phyloP scores from a whole-genome alignment of 2,329 filamentous ascomycete species.

The Amphichorda felina region DNA sequence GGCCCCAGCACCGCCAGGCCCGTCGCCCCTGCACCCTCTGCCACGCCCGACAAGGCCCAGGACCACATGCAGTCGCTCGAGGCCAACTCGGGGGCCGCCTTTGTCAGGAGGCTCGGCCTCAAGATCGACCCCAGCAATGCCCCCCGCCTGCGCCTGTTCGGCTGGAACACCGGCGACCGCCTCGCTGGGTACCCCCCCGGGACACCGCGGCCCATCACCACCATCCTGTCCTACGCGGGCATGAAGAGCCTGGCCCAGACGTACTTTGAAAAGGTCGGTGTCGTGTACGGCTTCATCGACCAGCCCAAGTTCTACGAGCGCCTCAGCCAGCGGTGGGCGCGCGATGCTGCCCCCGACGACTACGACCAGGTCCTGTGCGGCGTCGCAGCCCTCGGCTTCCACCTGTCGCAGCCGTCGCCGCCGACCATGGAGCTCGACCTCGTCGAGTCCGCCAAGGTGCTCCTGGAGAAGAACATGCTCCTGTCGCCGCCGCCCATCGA shows the following conservation, averaged over 20 bases:
- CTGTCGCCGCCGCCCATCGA: slow-evolving; percentile 20
- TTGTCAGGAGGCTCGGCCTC: slow-evolving; percentile 38
- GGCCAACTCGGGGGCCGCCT: slow-evolving; percentile 45
- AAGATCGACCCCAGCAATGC: slow-evolving; percentile 39
- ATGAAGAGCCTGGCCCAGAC: slow-evolving; percentile 31
- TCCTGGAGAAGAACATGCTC: slow-evolving; percentile 28
- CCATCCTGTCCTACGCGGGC: slow-evolving; percentile 31
- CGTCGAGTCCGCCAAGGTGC: slow-evolving; percentile 28
- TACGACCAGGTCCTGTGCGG: slow-evolving; percentile 39
- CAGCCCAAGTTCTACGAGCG: slow-evolving; percentile 15
- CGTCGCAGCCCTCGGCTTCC: slow-evolving; percentile 38
- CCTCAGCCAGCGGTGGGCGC: slow-evolving; percentile 20
- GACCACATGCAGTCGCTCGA: slow-evolving; percentile 30
- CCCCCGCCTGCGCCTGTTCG: slow-evolving; percentile 41
- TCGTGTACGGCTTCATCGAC: slow-evolving; percentile 37
- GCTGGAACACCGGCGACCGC: slow-evolving; percentile 34
- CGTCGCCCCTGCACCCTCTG: too few species aligned
- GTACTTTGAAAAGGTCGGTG: slow-evolving; percentile 41
- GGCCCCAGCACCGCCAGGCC: too few species aligned
- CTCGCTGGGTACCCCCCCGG: slow-evolving; percentile 5
- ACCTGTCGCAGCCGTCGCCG: slow-evolving; percentile 35
- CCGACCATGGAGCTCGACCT: slow-evolving; percentile 29
- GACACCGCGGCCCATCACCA: slow-evolving; percentile 24
- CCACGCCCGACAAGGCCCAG: slow-evolving; percentile 5
- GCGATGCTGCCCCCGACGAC: slow-evolving; percentile 11